A percentile compares a stretch with the other conserved stretches of the same genome.
Evolutionary conservation across 805 yeast genomes (phyloP).

Genomic region (Zygosaccharomyces gambellarensis): DNA sequence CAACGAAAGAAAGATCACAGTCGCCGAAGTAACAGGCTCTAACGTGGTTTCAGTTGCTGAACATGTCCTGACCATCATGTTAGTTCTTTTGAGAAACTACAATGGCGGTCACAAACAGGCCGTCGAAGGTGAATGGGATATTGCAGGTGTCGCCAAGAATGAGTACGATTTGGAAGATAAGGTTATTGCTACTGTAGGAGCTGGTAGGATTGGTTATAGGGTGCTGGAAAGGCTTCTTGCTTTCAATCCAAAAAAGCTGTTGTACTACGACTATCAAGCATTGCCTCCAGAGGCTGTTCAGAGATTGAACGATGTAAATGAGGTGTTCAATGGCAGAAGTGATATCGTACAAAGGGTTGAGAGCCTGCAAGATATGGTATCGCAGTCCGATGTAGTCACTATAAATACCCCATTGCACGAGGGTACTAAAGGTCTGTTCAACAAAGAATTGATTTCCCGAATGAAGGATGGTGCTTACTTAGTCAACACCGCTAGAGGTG

Average conservation of each 20-base stretch:
- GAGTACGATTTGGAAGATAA: constrained; percentile 73
- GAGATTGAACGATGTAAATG: constrained; percentile 41
- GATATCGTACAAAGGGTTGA: constrained; percentile 54
- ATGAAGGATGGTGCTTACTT: constrained; percentile 51
- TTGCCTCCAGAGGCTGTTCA: constrained; percentile 68
- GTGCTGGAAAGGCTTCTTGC: constrained; percentile 67
- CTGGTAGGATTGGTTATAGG: constrained; percentile 51
- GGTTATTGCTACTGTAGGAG: constrained; percentile 71
- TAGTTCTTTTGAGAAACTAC: constrained; percentile 74
- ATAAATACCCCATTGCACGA: constrained; percentile 75
- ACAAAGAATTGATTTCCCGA: constrained; percentile 59
- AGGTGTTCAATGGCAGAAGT: constrained; percentile 4
- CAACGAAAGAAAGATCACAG: constrained; percentile 57
- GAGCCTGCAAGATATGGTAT: constrained; percentile 57
- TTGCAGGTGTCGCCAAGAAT: constrained; percentile 69
- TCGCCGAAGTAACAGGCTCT: constrained; percentile 78
- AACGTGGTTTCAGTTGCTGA: constrained; percentile 70
- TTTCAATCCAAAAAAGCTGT: constrained; percentile 67
- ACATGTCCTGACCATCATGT: constrained; percentile 3
- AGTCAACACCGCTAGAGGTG: constrained; percentile 62
- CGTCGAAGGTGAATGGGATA: constrained; percentile 61
- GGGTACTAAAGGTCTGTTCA: constrained; percentile 59
- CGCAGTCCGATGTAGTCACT: constrained; percentile 66
- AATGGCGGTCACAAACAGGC: constrained; percentile 75
- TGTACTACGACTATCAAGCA: constrained; percentile 29